Conservation (phyloP, 2,329 filamentous ascomycete genomes). For the Xylogone sp. region DNA sequence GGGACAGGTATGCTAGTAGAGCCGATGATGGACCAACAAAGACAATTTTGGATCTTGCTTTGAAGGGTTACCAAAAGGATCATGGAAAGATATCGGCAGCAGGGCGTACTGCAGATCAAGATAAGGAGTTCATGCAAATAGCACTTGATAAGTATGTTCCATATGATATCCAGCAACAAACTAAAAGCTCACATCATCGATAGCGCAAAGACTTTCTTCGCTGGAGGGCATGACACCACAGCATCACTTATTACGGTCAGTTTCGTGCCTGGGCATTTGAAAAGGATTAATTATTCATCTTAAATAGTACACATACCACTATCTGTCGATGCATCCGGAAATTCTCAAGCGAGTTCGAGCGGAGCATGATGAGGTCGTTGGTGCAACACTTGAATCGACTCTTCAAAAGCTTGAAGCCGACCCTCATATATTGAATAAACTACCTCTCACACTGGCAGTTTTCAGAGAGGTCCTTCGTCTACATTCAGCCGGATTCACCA, state of each 20-base stretch:
- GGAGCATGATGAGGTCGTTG: slow-evolving; percentile 11
- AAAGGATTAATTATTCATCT: no score
- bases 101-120: slow-evolving; percentile 2
- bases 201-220: slow-evolving; percentile 13
- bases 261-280: no score
- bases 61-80: slow-evolving; percentile 14
- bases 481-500: slow-evolving; percentile 9
- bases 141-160: slow-evolving; percentile 12
- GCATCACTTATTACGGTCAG: slow-evolving; percentile 11
- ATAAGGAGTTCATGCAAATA: slow-evolving; percentile 13
- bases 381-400: slow-evolving; percentile 1
- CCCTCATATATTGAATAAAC: slow-evolving; percentile 12
- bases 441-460: slow-evolving; percentile 10
- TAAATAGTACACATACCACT: slow-evolving; percentile 11
- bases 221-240: slow-evolving; percentile 14
- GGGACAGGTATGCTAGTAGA: slow-evolving; percentile 7
- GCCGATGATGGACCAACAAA: slow-evolving; percentile 10
- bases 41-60: slow-evolving; percentile 14
- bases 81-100: slow-evolving; percentile 3
- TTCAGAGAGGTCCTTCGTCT: slow-evolving; percentile 15
- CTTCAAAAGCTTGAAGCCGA: slow-evolving; percentile 2
- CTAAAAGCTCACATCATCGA: neutral
- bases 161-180: neutral
- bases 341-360: slow-evolving; percentile 7
- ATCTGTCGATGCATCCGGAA: slow-evolving; percentile 10